These are phyloP conservation scores for Pseudozyma flocculosa DNA, from an alignment of 1,284 basidiomycete genomes.

Conservation along the genomic window DNA sequence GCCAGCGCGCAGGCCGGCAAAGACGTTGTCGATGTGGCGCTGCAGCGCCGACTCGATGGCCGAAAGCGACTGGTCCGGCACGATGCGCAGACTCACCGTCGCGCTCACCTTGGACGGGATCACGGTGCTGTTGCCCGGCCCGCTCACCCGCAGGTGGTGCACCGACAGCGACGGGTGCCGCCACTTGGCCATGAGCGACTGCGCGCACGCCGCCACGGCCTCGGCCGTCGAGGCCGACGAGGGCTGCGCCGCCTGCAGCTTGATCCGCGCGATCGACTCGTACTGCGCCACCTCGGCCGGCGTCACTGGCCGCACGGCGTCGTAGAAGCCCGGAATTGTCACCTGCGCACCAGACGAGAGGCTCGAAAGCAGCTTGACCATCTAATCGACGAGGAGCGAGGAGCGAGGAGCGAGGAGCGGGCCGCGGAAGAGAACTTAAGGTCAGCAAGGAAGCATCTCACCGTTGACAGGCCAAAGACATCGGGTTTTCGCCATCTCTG, in stretches of 20 bases:
- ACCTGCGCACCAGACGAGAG: constrained; percentile 66
- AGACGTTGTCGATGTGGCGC: constrained; percentile 63
- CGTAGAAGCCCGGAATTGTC: constrained; percentile 81
- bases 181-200: constrained; percentile 48
- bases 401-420: constrained; percentile 3
- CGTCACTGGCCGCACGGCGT: constrained; percentile 51
- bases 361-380: constrained; percentile 76
- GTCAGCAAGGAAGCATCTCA: background rate
- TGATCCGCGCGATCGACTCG: constrained; percentile 33
- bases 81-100: constrained; percentile 69
- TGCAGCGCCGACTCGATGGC: constrained; percentile 69
- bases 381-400: constrained; percentile 55
- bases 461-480: too few species aligned
- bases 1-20: background rate
- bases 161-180: constrained; percentile 46
- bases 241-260: constrained; percentile 1
- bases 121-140: constrained; percentile 45
- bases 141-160: constrained; percentile 41
- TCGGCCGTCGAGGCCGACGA: background rate
- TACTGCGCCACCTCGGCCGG: constrained; percentile 56
- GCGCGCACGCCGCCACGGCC: too few species aligned
- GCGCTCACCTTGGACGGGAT: constrained; percentile 47
- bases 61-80: constrained; percentile 85
- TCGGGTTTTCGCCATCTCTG: too few species aligned
- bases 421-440: too few species aligned